A percentile compares a stretch with the other conserved stretches of the same genome.
Evolutionary conservation across 202 grass and related monocot species (phyloP).

Genomic region (Digitaria exilis): DNA sequence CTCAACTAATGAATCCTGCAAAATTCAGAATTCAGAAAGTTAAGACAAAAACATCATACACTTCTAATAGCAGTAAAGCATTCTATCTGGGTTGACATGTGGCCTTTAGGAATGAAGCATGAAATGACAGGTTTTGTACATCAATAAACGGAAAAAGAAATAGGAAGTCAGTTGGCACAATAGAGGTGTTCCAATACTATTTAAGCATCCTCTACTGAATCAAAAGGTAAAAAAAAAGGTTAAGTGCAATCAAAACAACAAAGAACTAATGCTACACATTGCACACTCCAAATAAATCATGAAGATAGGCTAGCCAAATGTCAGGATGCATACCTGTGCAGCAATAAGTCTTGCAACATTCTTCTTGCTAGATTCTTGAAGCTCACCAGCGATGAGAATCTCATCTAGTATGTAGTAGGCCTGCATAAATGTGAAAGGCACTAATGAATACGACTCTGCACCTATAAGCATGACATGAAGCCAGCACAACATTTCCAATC

Average conservation of each 20-base stretch:
- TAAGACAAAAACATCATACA: background rate
- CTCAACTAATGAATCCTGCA: slow-evolving; percentile 83
- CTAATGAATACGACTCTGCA: slow-evolving; percentile 12
- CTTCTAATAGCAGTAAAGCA: slow-evolving; percentile 14
- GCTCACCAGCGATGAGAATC: slow-evolving; percentile 86
- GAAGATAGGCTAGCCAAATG: slow-evolving; percentile 7
- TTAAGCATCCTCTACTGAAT: slow-evolving; percentile 6
- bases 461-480: slow-evolving; percentile 4
- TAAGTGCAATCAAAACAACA: background rate
- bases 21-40: background rate
- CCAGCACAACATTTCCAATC: background rate
- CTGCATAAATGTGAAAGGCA: slow-evolving; percentile 49
- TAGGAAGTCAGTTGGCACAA: background rate
- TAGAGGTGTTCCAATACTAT: background rate
- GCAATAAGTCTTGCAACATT: slow-evolving; percentile 88
- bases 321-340: slow-evolving; percentile 67
- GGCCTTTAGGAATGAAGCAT: background rate
- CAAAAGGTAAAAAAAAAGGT: background rate
- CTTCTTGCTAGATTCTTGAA: slow-evolving; percentile 98
- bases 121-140: background rate
- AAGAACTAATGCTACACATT: background rate
- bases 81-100: background rate
- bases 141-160: background rate
- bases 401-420: slow-evolving; percentile 99
- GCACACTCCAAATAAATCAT: background rate